A percentile compares a stretch with the other conserved stretches of the same genome.
Evolutionary conservation across 345 rosid species (phyloP).

Genomic region (Salix exigua): DNA sequence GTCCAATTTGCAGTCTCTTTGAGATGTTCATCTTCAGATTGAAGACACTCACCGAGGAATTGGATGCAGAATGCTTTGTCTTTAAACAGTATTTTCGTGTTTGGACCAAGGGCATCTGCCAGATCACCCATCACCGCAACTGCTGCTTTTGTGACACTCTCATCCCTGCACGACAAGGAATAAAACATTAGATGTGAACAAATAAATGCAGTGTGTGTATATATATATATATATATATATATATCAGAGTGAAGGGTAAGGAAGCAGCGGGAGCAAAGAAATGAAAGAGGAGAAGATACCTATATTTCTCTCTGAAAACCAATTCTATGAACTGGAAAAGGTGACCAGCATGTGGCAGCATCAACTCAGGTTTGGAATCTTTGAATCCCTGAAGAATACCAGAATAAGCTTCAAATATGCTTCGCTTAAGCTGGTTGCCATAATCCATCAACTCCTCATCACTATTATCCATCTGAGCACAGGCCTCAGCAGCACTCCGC

Average conservation of each 20-base stretch:
- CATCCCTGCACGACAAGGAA: constrained; percentile 53
- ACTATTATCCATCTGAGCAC: constrained; percentile 56
- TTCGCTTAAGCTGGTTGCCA: constrained; percentile 71
- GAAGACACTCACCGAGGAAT: constrained; percentile 67
- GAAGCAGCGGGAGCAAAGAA: neutral
- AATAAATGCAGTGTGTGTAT: neutral
- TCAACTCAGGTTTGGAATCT: constrained; percentile 65
- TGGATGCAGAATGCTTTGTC: constrained; percentile 56
- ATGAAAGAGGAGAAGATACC: constrained; percentile 33
- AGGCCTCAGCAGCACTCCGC: constrained; percentile 80
- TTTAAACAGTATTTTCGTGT: constrained; percentile 57
- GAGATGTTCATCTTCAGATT: constrained; percentile 78
- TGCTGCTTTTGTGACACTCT: constrained; percentile 79
- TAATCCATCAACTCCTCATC: constrained; percentile 87
- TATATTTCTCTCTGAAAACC: constrained; percentile 61
- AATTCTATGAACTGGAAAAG: constrained; percentile 76
- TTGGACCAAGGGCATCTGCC: constrained; percentile 78
- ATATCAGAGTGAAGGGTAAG: neutral
- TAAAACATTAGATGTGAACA: neutral
- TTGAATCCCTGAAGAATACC: constrained; percentile 95
- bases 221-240: too few relatives aligned
- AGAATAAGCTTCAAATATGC: constrained; percentile 91
- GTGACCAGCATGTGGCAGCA: constrained; percentile 80
- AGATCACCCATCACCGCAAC: constrained; percentile 95
- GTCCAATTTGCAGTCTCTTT: constrained; percentile 88